Evolutionary conservation across 495 filamentous ascomycete genomes (phyloP), one percentile per base, ranked within the genome.

Genomic region (Tirmania nivea): DNA sequence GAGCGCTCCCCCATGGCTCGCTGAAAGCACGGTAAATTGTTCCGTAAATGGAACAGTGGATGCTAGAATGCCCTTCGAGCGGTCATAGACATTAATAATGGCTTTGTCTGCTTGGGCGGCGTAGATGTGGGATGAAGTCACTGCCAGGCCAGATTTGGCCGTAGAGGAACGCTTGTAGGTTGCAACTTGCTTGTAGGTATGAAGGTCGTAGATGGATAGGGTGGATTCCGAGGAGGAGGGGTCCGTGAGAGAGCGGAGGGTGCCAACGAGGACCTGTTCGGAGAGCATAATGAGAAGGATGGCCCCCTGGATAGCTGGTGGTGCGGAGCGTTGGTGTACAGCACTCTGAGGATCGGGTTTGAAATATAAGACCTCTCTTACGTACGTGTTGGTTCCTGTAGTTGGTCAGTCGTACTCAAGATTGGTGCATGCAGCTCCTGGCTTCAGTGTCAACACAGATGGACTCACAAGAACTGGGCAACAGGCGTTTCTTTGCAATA

Each of bases 101-200:
- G 86, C 85, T 66, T 95, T 96, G 37, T 85, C 87, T 12, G 77
- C 74, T 63, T 97, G 90, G 8, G 83, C 89, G 2, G 89, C 79
- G 61, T 92, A 97, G 35, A 96, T 73, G 64, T 97, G 90, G 19
- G 80, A 79, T 39, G 78, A 72, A 63, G 76, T 94, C 55, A 85
- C 75, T 34, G 84, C 90, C 25, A 97, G 69, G 56, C 84, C 80
- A 66, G 87, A 84, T 48, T 74, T 69, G 20, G 78, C 70, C 8
- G 82, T 80, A 35, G 84, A 86, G 69, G 83, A 93, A 70, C 93
- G 94, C 75, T 94, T 96, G 75, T 93, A 92, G 57, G 77, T 77
- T 72, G 53, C 79, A 74, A 49, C 77, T 70, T 49, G 88, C 83
- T 60, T 86, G 83, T 57, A 86, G 55, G 84, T 83, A 61, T 93